Conservation (phyloP, 352 stramenopile species). For the Elongisporangium anandrum region DNA sequence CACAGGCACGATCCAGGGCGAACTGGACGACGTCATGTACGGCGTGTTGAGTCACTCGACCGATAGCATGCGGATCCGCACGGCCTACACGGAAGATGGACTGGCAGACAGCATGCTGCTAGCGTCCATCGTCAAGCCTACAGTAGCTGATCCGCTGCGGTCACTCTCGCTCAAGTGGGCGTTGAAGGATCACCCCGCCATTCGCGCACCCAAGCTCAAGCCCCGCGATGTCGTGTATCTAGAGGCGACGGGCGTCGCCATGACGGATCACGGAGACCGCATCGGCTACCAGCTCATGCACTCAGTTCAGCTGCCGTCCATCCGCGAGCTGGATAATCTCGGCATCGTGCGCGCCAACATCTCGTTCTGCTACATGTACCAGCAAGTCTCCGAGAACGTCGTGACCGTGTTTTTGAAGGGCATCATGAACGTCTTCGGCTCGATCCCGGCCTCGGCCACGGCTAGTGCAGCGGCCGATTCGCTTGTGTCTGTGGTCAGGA, state of each 20-base stretch:
- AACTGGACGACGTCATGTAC: constrained; percentile 53
- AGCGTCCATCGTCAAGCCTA: constrained; percentile 25
- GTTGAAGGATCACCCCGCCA: constrained; percentile 16
- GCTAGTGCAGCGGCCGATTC: constrained; percentile 12
- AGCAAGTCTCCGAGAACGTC: constrained; percentile 20
- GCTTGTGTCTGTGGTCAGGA: constrained; percentile 1
- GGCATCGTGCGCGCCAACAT: constrained; percentile 33
- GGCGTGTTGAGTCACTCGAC: constrained; percentile 33
- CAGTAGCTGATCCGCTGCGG: constrained; percentile 30
- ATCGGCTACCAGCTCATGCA: constrained; percentile 56
- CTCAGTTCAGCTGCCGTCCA: constrained; percentile 30
- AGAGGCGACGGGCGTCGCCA: constrained; percentile 37
- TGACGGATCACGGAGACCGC: constrained; percentile 31
- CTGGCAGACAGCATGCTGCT: constrained; percentile 35
- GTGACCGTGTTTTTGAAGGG: constrained; percentile 41
- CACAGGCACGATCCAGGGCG: constrained; percentile 24
- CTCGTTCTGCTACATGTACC: constrained; percentile 42
- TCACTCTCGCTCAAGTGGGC: constrained; percentile 51
- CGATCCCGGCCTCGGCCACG: constrained; percentile 19
- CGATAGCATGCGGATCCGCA: constrained; percentile 35
- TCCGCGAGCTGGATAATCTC: constrained; percentile 32
- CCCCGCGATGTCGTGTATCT: constrained; percentile 42
- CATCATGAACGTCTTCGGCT: constrained; percentile 22
- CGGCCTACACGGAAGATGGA: constrained; percentile 27
- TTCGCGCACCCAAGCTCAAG: constrained; percentile 24